A percentile compares a stretch with the other conserved stretches of the same genome.
Evolutionary conservation across 78 protist genomes (phyloP).

Genomic region (Planoprotostelium fungivorum): DNA sequence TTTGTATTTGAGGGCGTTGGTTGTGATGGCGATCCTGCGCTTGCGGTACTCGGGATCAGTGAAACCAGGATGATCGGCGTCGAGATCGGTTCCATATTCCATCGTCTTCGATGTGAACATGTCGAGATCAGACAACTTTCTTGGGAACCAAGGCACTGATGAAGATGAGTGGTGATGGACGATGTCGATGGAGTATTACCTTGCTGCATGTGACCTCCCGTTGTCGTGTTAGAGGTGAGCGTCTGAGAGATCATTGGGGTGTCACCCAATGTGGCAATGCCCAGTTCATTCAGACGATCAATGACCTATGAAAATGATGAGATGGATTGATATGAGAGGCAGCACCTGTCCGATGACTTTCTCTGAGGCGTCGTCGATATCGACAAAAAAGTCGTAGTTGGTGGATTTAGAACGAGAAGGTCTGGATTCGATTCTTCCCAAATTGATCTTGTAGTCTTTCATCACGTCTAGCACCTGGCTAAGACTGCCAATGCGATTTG

Average conservation of each 20-base stretch:
- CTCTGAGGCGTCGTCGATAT: slow-evolving; percentile 16
- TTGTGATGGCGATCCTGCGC: slow-evolving; percentile 38
- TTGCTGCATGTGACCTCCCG: background rate
- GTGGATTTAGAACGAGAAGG: slow-evolving; percentile 36
- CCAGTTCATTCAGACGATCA: background rate
- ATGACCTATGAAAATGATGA: background rate
- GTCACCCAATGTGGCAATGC: background rate
- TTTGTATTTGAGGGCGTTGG: slow-evolving; percentile 53
- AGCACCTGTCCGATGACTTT: background rate
- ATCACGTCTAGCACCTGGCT: slow-evolving; percentile 18
- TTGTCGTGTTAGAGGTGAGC: background rate
- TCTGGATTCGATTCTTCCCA: slow-evolving; percentile 52
- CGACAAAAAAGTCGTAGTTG: slow-evolving; percentile 58
- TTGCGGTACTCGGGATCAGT: slow-evolving; percentile 85
- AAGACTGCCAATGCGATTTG: background rate
- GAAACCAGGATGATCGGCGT: slow-evolving; percentile 88
- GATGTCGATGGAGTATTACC: background rate
- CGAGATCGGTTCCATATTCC: slow-evolving; percentile 65
- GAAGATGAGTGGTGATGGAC: background rate
- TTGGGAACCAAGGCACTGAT: slow-evolving; percentile 67
- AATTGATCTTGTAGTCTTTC: slow-evolving; percentile 17
- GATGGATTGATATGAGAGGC: background rate
- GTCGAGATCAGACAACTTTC: slow-evolving; percentile 45
- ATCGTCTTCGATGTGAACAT: slow-evolving; percentile 33
- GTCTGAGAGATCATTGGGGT: background rate